Evolutionary conservation across 345 rosid genomes (phyloP).

Genomic region (Pugionium cornutum): DNA sequence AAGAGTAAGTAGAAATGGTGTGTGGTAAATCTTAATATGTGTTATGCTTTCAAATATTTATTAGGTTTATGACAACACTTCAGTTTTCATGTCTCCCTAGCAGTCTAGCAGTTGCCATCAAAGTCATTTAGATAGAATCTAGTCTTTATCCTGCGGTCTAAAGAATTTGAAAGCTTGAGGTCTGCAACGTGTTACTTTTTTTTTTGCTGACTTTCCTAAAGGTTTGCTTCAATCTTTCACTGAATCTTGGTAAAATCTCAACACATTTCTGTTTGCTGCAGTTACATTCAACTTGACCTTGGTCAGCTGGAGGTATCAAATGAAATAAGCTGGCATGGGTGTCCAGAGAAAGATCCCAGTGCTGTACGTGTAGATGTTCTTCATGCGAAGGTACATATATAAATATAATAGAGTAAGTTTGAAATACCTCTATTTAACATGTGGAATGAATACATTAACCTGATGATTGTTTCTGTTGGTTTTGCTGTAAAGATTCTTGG

Average conservation of each 20-base stretch:
- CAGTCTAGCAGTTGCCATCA: constrained; percentile 21
- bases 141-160: constrained; percentile 6
- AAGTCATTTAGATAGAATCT: constrained; percentile 11
- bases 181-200: constrained; percentile 16
- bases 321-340: constrained; percentile 94
- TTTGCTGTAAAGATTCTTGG: constrained; percentile 72
- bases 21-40: constrained; percentile 17
- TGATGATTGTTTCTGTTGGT: constrained; percentile 28
- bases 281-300: constrained; percentile 93
- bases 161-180: constrained; percentile 24
- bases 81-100: constrained; percentile 14
- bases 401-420: constrained; percentile 20
- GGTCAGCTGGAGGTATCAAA: constrained; percentile 86
- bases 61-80: constrained; percentile 23
- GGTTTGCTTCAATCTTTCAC: neutral
- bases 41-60: constrained; percentile 6
- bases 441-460: constrained; percentile 11
- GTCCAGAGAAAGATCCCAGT: constrained; percentile 79
- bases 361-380: constrained; percentile 94
- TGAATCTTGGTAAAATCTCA: constrained; percentile 24
- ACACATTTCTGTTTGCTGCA: constrained; percentile 44
- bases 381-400: constrained; percentile 76
- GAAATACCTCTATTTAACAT: constrained; percentile 17
- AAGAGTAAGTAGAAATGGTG: constrained; percentile 61
- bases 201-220: constrained; percentile 20